Base-by-base conservation (phyloP, 2,329 filamentous ascomycete genomes). In the Boeremia exigua region DNA sequence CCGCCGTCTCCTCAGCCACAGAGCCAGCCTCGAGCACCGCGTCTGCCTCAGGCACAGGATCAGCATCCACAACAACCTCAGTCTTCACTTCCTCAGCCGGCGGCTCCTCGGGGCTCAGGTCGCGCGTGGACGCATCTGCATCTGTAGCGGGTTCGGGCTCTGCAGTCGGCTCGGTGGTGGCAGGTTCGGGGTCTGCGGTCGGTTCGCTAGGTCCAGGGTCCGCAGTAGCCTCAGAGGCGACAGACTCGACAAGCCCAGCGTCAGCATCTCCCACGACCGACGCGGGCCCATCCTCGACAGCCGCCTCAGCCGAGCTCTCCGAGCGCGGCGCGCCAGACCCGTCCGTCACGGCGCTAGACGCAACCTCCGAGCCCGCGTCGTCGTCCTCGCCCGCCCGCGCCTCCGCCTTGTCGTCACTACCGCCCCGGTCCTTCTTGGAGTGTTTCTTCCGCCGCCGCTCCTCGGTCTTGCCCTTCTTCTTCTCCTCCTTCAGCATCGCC, bases 371-470 rank as follows among this genome's bases (percentile, higher is more conserved):
- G 7, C 56, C 44, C 29, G 61, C 38, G n/a, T 66, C 64, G 7
- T 58, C 65, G n/a, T 59, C 62, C 14, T 63, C 65, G 23, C 61
- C 52, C 34, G 19, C 39, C 14, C 48, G 54, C 10, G 60, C 42
- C 3, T 4, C 6, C 11, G 32, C 30, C 5, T 47, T 38, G 5
- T 50, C 37, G 17, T 38, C 56, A 47, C 46, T 66, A 57, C 45
- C 62, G 66, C 32, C 67, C 58, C 42, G 68, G 61, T 12, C 61
- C 60, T 38, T 69, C 30, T 50, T 47, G 52, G 45, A 43, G 14
- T 61, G 43, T 38, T 66, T 73, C 60, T 65, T 70, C 54, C 62
- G 67, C 30, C 66, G 68, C 17, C 64, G 60, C 29, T 71, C 69
- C 0, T 69, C 68, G 3, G 59, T 42, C 48, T 68, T 73, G 52